These are phyloP conservation scores for sweet orange (Citrus sinensis) DNA, from an alignment of 345 rosid species.

Conservation along the genomic window DVS_A1.0 CM039163.1:40694501-40695000, in stretches of 20 bases:
- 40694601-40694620: accelerated
- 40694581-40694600: accelerated
- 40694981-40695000: slow-evolving; percentile 13
- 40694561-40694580: too few species aligned
- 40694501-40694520: neutral
- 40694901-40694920: accelerated
- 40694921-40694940: accelerated
- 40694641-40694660: accelerated
- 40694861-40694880: accelerated
- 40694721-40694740: too few species aligned
- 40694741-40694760: too few species aligned
- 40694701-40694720: too few species aligned
- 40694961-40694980: neutral
- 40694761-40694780: too few species aligned
- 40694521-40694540: neutral
- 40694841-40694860: accelerated
- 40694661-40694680: too few species aligned
- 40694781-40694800: too few species aligned
- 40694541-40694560: slow-evolving; percentile 13
- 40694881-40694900: accelerated
- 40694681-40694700: too few species aligned
- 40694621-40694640: accelerated
- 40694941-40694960: accelerated
- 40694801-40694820: too few species aligned
- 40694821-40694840: too few species aligned